Conservation (phyloP, 129 eudicot genomes). For the Dittrichia graveolens region DNA sequence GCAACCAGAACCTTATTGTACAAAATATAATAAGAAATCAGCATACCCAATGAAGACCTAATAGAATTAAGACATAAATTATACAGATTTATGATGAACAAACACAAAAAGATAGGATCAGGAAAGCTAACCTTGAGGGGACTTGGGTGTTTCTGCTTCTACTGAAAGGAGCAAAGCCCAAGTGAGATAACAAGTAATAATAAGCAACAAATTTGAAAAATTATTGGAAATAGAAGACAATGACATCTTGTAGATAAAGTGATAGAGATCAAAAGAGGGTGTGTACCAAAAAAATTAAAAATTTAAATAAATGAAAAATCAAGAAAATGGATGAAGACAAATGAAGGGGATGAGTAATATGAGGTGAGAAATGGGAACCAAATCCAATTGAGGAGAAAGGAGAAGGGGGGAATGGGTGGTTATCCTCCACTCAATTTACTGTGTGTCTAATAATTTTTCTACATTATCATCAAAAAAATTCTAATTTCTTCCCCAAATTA, state of each 20-base stretch:
- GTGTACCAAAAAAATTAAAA: conserved; percentile 34
- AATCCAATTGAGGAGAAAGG: conserved; percentile 26
- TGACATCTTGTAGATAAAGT: conserved; percentile 37
- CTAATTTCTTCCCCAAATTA: background rate
- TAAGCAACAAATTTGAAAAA: conserved; percentile 24
- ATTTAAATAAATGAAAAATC: background rate
- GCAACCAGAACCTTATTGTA: conserved; percentile 9
- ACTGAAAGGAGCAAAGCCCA: conserved; percentile 24
- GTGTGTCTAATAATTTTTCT: conserved; percentile 7
- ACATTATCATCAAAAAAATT: conserved; percentile 19
- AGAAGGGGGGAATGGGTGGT: conserved; percentile 21
- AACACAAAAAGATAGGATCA: background rate
- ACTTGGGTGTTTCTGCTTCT: conserved; percentile 36
- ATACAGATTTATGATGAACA: conserved; percentile 8
- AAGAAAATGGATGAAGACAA: conserved; percentile 38
- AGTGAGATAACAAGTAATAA: conserved; percentile 33
- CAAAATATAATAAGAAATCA: conserved; percentile 1
- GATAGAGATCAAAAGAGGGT: conserved; percentile 34
- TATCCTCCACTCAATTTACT: conserved; percentile 30
- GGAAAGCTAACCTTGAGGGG: conserved; percentile 33
- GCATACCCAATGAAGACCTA: conserved; percentile 5
- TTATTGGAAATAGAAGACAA: conserved; percentile 28
- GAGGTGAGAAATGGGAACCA: conserved; percentile 41
- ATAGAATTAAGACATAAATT: background rate
- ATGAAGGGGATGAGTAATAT: conserved; percentile 38